Evolutionary conservation across 352 stramenopile genomes (phyloP).

Genomic region (Thalassiosira mediterranea): DNA sequence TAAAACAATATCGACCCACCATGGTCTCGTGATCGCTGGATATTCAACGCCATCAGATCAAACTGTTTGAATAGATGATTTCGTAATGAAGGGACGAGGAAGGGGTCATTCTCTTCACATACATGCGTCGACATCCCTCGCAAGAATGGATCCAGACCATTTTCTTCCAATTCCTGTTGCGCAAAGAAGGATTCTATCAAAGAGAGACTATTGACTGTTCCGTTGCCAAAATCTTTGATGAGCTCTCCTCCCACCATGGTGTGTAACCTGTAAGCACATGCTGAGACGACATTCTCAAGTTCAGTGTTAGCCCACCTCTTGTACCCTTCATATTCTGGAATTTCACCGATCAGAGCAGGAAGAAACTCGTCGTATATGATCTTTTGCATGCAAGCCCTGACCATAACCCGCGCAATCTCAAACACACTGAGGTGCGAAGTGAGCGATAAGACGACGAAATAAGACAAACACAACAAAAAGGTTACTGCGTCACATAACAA

Average conservation of each 20-base stretch:
- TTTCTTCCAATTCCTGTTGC: slow-evolving; percentile 7
- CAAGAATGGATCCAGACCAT: slow-evolving; percentile 33
- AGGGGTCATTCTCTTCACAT: slow-evolving; percentile 36
- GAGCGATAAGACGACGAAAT: no score
- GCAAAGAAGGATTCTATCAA: slow-evolving; percentile 17
- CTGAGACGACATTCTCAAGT: slow-evolving; percentile 30
- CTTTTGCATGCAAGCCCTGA: slow-evolving; percentile 39
- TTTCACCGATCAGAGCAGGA: slow-evolving; percentile 29
- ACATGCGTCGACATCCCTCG: slow-evolving; percentile 23
- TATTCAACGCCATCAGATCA: slow-evolving; percentile 48
- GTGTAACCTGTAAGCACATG: slow-evolving; percentile 33
- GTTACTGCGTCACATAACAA: no score
- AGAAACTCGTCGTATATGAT: slow-evolving; percentile 53
- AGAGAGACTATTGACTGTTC: not conserved
- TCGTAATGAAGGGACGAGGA: slow-evolving; percentile 26
- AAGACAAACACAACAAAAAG: no score
- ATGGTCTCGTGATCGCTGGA: slow-evolving; percentile 49
- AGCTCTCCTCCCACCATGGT: slow-evolving; percentile 34
- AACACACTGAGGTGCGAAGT: no score
- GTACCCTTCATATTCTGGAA: slow-evolving; percentile 29
- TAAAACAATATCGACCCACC: no score
- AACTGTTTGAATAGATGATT: slow-evolving; percentile 38
- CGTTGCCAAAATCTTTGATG: slow-evolving; percentile 2
- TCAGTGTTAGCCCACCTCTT: slow-evolving; percentile 11
- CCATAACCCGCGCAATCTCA: slow-evolving; percentile 22